Conservation (phyloP, 345 rosid species). For the Linum trigynum region DNA sequence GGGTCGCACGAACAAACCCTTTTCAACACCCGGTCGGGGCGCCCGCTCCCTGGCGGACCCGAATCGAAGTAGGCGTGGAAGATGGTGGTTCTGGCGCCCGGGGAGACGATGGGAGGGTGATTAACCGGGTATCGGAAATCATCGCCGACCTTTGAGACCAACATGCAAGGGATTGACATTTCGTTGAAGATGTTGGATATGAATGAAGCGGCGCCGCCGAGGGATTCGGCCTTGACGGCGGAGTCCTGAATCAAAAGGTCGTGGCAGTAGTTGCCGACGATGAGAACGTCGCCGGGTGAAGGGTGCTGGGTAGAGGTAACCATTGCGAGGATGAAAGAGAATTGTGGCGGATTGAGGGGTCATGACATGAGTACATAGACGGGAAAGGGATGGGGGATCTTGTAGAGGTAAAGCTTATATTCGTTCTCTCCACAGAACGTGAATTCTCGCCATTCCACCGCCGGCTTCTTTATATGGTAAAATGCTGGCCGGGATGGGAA, state of each 20-base stretch:
- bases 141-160: constrained; percentile 64
- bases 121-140: constrained; percentile 52
- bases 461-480: no score
- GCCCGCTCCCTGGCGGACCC: constrained; percentile 23
- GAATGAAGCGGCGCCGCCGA: constrained; percentile 94
- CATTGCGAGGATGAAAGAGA: no score
- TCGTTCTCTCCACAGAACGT: no score
- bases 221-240: constrained; percentile 55
- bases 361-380: no score
- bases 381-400: no score
- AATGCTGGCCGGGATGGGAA: no score
- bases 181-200: constrained; percentile 52
- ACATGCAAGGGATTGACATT: constrained; percentile 38
- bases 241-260: constrained; percentile 61
- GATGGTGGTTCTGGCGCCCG: constrained; percentile 44
- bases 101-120: constrained; percentile 31
- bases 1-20: constrained; percentile 66
- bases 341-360: no score
- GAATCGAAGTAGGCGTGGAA: constrained; percentile 73
- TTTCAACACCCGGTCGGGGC: constrained; percentile 59
- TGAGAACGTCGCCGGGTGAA: constrained; percentile 28
- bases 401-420: no score
- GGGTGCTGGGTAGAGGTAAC: no score
- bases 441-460: no score
- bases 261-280: constrained; percentile 89